Percentiles rank a stretch among this genome's conserved stretches.
phyloP scores from a whole-genome alignment of 225 moss, liverwort and hornwort species.

The Ulota crispa region DNA sequence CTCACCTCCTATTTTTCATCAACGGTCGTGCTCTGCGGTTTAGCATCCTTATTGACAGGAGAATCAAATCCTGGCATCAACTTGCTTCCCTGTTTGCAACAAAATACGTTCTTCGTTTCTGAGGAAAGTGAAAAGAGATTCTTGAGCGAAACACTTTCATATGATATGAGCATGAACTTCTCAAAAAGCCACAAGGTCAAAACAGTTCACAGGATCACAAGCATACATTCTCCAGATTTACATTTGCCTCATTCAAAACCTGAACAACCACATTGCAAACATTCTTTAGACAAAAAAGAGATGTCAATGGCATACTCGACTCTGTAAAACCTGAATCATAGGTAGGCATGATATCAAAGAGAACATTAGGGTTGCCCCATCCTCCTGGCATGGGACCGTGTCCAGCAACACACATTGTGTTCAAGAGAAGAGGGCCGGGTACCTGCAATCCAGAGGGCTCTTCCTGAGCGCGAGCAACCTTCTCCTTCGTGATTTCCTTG shows the following conservation, averaged over 20 bases:
- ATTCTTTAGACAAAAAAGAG: neutral
- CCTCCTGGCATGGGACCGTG: neutral
- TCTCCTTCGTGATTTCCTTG: constrained; percentile 78
- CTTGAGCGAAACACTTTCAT: neutral
- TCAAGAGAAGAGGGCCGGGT: neutral
- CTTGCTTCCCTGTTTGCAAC: constrained; percentile 50
- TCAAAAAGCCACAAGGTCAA: neutral
- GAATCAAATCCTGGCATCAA: constrained; percentile 60
- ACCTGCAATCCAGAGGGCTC: constrained; percentile 85
- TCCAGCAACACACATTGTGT: neutral
- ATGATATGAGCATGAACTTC: neutral
- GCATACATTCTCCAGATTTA: constrained; percentile 4
- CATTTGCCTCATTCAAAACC: neutral
- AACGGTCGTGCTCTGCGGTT: constrained; percentile 37
- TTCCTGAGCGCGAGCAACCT: constrained; percentile 66
- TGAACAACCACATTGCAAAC: neutral
- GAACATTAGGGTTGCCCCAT: neutral
- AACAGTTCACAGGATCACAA: neutral
- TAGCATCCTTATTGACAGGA: constrained; percentile 43
- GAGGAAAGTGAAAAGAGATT: neutral
- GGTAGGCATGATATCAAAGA: neutral
- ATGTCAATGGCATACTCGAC: neutral
- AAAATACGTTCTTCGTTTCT: neutral
- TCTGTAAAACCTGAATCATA: neutral
- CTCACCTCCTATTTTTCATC: constrained; percentile 31